These are phyloP conservation scores for Penicillium canariense DNA, from an alignment of 495 filamentous ascomycete genomes.

Conservation along the genomic window DNA sequence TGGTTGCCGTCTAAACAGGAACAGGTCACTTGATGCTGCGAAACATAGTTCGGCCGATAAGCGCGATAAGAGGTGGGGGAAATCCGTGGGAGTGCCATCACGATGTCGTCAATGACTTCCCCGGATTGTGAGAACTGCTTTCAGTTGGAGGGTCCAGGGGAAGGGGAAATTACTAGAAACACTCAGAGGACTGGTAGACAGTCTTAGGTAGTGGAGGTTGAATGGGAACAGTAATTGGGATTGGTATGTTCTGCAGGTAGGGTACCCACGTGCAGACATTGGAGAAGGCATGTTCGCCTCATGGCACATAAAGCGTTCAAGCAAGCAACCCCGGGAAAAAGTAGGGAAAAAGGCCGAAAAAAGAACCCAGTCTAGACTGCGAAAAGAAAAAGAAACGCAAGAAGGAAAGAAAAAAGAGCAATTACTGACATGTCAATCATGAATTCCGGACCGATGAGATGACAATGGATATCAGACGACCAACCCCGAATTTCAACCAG, in stretches of 20 bases:
- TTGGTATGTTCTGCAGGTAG: background rate
- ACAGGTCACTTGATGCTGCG: too few relatives aligned
- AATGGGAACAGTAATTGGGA: background rate
- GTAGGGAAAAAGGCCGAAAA: background rate
- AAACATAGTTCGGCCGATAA: too few relatives aligned
- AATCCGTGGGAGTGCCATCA: too few relatives aligned
- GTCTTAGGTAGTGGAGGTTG: too few relatives aligned
- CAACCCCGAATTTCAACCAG: conserved; percentile 13
- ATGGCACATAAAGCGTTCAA: background rate
- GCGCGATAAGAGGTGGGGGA: too few relatives aligned
- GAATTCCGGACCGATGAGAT: background rate
- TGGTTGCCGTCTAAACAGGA: too few relatives aligned
- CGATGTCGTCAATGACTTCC: too few relatives aligned
- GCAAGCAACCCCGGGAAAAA: background rate
- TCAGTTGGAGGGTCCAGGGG: too few relatives aligned
- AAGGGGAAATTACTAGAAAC: too few relatives aligned
- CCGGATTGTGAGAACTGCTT: too few relatives aligned
- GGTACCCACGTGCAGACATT: too few relatives aligned
- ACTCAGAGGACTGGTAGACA: too few relatives aligned
- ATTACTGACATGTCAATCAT: conserved; percentile 13
- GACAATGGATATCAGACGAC: conserved; percentile 36
- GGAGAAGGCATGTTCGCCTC: background rate
- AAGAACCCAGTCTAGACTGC: conserved; percentile 19
- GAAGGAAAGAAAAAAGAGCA: conserved; percentile 7
- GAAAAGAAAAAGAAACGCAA: background rate